Evolutionary conservation across 768 basidiomycete species (phyloP).

Genomic region (Fomitopsis pulvina): DNA sequence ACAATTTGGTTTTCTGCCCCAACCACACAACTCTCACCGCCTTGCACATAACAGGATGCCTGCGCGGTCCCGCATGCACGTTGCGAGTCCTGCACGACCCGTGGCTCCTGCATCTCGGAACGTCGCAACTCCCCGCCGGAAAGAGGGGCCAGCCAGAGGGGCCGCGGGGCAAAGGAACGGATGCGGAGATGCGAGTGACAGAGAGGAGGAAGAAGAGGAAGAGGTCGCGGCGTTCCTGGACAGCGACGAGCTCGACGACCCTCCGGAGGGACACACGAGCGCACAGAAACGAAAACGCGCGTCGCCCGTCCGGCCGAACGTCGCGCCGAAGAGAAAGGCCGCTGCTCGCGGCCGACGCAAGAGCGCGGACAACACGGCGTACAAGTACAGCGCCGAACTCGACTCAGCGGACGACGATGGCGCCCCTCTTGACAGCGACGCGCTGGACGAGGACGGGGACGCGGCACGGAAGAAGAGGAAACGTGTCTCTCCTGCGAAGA

Average conservation of each 20-base stretch:
- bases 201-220: not conserved
- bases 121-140: no score
- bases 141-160: not conserved
- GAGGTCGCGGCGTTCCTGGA: not conserved
- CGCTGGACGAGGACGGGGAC: conserved; percentile 21
- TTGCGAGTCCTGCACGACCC: no score
- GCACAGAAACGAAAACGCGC: conserved; percentile 21
- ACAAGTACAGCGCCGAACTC: not conserved
- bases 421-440: conserved; percentile 13
- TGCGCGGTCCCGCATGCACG: no score
- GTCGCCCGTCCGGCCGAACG: not conserved
- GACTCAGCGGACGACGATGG: conserved; percentile 11
- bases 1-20: no score
- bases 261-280: not conserved
- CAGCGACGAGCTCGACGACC: not conserved
- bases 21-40: no score
- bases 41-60: no score
- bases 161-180: not conserved
- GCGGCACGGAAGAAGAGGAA: conserved; percentile 24
- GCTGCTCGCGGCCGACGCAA: no score
- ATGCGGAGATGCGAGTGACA: not conserved
- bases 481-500: conserved; percentile 10
- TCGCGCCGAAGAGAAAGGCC: not conserved
- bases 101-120: no score
- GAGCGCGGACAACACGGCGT: not conserved